Evolutionary conservation across 1,284 basidiomycete species (phyloP).

Genomic region (Ceratobasidium sp.): DNA sequence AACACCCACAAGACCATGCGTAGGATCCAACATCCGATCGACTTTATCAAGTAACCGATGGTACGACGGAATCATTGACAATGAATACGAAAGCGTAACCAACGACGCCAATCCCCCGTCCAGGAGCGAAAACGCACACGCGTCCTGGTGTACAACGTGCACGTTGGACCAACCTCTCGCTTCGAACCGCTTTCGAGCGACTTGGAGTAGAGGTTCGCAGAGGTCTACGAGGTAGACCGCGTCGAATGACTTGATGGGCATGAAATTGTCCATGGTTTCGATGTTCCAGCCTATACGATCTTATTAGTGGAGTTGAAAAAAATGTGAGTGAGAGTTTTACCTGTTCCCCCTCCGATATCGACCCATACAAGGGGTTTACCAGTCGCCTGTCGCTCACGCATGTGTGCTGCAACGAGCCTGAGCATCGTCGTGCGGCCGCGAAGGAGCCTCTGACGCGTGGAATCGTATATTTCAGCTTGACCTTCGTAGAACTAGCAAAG

Average conservation of each 20-base stretch:
- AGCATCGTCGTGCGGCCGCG: slow-evolving; percentile 77
- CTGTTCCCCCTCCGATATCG: slow-evolving; percentile 83
- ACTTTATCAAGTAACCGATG: slow-evolving; percentile 74
- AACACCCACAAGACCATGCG: slow-evolving; percentile 71
- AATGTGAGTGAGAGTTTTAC: slow-evolving; percentile 46
- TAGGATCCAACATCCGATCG: slow-evolving; percentile 70
- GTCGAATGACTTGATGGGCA: slow-evolving; percentile 69
- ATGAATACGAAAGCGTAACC: slow-evolving; percentile 73
- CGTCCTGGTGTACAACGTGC: slow-evolving; percentile 77
- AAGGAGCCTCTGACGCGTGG: slow-evolving; percentile 64
- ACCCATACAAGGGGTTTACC: slow-evolving; percentile 72
- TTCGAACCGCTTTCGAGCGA: slow-evolving; percentile 72
- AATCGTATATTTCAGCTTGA: slow-evolving; percentile 75
- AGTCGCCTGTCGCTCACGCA: slow-evolving; percentile 56
- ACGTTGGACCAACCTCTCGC: slow-evolving; percentile 78
- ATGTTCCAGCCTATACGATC: slow-evolving; percentile 70
- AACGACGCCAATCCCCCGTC: slow-evolving; percentile 68
- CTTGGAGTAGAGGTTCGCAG: slow-evolving; percentile 75
- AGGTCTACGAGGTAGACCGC: slow-evolving; percentile 79
- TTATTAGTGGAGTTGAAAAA: background rate
- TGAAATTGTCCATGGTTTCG: slow-evolving; percentile 78
- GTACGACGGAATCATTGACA: slow-evolving; percentile 79
- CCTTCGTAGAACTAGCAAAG: slow-evolving; percentile 62
- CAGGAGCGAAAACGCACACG: slow-evolving; percentile 71
- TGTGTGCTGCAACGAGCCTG: slow-evolving; percentile 70